phyloP scores from a whole-genome alignment of 1,139 yeast genomes.

The Saccharomyces hybrid region DNA sequence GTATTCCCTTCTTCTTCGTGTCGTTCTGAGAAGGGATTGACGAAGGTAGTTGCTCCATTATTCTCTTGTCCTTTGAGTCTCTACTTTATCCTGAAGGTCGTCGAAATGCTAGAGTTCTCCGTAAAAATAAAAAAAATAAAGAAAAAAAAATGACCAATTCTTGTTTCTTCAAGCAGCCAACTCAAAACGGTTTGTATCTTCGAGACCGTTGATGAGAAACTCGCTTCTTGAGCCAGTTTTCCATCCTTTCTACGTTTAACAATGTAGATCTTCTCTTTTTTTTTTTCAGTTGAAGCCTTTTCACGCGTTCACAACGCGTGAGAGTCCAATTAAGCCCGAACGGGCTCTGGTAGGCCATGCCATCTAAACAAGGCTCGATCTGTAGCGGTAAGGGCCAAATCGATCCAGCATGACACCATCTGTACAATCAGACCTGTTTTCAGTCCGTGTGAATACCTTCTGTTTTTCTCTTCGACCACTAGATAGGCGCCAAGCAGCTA shows the following conservation, averaged over 20 bases:
- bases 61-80: not conserved
- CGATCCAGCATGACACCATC: not conserved
- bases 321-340: not conserved
- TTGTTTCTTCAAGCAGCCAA: not conserved
- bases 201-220: not conserved
- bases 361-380: not conserved
- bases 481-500: not conserved
- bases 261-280: not conserved
- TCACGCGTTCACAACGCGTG: not conserved
- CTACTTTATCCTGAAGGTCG: not conserved
- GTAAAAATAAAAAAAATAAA: not conserved
- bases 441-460: not conserved
- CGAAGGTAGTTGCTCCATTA: not conserved
- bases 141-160: not conserved
- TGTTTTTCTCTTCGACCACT: not conserved
- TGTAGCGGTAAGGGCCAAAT: not conserved
- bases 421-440: not conserved
- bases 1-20: constrained; percentile 4
- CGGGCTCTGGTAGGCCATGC: not conserved
- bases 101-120: not conserved
- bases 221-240: not conserved
- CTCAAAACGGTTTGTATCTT: not conserved
- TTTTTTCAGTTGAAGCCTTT: not conserved
- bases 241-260: not conserved
- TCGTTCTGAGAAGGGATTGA: not conserved